Base-by-base conservation (phyloP, 2,329 filamentous ascomycete species). In the Davidsoniella neocaledoniae region DNA sequence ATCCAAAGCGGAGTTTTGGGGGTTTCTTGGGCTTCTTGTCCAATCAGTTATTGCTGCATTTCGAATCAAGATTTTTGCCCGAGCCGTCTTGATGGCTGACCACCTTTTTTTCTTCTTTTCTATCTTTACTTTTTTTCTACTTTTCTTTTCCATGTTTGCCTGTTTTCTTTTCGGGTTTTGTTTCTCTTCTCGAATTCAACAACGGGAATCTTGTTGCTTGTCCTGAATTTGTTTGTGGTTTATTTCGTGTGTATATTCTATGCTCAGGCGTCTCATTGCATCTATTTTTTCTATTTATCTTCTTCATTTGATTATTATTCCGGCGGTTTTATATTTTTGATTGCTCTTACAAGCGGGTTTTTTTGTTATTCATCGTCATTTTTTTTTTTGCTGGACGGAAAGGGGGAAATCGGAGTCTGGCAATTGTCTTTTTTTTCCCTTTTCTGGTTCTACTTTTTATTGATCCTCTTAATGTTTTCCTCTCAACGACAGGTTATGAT, bases 281-380 rank as follows among this genome's bases (percentile, higher is more conserved):
- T 9, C 19, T 45, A 29, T 43, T 49, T 26, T 43, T 25, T 47
- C 41, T 41, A 50, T 46, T 37, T 43, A 19, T 29, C 26, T 41
- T 29, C 21, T 43, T 26, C 23, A n/a, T 46, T 37, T 42, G 19
- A 36, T 21, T 46, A 29, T 39, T 25, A 42, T 37, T 12, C 9
- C 9, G 29, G 39, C 14, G 21, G 17, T 8, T 37, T 3, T 16
- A 29, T 23, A 8, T 29, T 39, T 17, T 8, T 47, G 10, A 9
- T 16, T 47, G 2, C n/a, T 40, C 36, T 16, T 21, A 26, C 26
- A 33, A 33, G 26, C 26, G 26, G 26, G 43, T 33, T 36, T 17
- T 45, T n/a, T 16, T 12, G n/a, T 26, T n/a, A 16, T 33, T n/a
- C 16, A 33, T 25, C 43, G 43, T 25, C 43, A 45, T 29, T 2